Base-by-base conservation (phyloP, 2,329 filamentous ascomycete genomes). In the Cordyceps farinosa region DNA sequence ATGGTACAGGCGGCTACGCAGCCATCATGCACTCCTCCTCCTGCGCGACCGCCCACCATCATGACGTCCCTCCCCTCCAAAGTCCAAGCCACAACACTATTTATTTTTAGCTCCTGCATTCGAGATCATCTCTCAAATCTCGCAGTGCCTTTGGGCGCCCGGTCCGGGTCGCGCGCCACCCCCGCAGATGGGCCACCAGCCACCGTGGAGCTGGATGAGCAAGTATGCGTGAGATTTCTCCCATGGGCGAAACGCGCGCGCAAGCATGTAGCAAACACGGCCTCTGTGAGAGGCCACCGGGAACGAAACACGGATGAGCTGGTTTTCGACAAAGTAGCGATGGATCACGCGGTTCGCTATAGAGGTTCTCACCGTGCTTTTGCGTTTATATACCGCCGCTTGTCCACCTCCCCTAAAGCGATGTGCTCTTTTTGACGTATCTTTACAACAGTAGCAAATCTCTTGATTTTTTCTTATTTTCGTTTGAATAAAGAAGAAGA, bases 181-280 rank as follows among this genome's bases (percentile, higher is more conserved):
- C 56, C 56, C 45, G 45, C 56, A 50, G 34, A 59, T 59, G 22
- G 22, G 22, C 22, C 22, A 22, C 22, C 22, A 30, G 56, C 45
- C 56, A 36, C 45, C 32, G 45, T 50, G 56, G 56, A 51, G 8
- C 22, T 7, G 44, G 22, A 22, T 59, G 56, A 59, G 56, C 56
- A 59, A 59, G 56, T 59, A 59, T 59, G 56, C 56, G 56, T 59
- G n/a, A 36, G 36, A 50, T 51, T 40, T 22, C 22, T 22, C 22
- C 22, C 9, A 48, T 40, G 29, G n/a, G 56, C 56, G 56, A 59
- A 50, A 59, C 56, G 56, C 56, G 56, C 56, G 56, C 56, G 56
- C 56, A 59, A 59, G 56, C 51, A 59, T 51, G 4, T 42, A 7
- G 22, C 34, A 47, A 22, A 15, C 55, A 50, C 11, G 13, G 6